phyloP scores from a whole-genome alignment of 208 protist genomes.

The Leishmania amazonensis region DNA sequence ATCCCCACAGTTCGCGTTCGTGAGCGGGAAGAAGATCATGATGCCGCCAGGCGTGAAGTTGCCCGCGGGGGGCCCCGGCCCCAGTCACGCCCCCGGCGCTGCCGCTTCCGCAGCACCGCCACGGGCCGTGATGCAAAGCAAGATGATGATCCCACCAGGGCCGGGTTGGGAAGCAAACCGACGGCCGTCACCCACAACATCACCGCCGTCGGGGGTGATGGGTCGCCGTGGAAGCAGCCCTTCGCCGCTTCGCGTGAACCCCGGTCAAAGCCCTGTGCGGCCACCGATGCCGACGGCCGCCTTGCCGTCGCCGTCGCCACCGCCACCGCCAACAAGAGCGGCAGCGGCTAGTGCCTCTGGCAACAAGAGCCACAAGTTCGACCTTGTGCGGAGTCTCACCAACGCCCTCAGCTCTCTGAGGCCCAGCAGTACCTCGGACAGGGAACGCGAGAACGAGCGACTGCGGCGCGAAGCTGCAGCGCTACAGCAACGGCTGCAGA shows the following conservation, averaged over 20 bases:
- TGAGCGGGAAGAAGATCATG: constrained; percentile 39
- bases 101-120: background rate
- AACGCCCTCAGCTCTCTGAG: constrained; percentile 15
- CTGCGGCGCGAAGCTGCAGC: background rate
- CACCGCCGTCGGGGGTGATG: background rate
- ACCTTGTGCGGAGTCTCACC: background rate
- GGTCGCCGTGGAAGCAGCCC: background rate
- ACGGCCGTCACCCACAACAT: background rate
- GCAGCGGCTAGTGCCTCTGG: background rate
- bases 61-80: background rate
- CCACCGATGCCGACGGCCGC: background rate
- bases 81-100: background rate
- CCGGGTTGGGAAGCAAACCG: no score
- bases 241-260: background rate
- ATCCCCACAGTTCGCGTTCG: constrained; percentile 5
- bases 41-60: constrained; percentile 30
- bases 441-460: background rate
- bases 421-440: constrained; percentile 1
- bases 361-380: background rate
- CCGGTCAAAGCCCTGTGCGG: background rate
- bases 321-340: constrained; percentile 1
- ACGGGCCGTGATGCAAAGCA: background rate
- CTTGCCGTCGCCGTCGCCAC: background rate
- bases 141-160: constrained; percentile 10
- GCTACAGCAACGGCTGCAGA: background rate